Evolutionary conservation across 805 yeast species (phyloP).

Genomic region (Yarrowia yakushimensis): DNA sequence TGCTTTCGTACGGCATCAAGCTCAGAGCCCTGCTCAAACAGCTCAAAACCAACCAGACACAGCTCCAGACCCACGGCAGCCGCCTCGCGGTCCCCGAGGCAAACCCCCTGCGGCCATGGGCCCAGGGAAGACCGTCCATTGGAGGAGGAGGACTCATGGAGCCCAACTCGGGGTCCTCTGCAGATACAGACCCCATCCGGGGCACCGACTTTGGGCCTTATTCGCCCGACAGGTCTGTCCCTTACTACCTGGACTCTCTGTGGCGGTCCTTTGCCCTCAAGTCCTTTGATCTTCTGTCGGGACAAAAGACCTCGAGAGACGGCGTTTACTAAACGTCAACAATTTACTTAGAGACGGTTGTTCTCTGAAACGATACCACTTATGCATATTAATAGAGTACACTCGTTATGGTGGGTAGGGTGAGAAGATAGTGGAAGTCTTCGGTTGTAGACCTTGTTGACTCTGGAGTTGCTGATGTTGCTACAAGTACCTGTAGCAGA

Average conservation of each 20-base stretch:
- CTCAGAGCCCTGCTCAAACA: slow-evolving; percentile 16
- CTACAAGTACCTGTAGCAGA: too few relatives aligned
- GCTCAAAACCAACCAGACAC: slow-evolving; percentile 23
- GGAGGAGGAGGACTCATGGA: slow-evolving; percentile 6
- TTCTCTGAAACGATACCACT: background rate
- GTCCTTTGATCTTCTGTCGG: slow-evolving; percentile 4
- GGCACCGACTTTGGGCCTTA: slow-evolving; percentile 21
- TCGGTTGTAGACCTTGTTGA: too few relatives aligned
- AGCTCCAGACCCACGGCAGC: slow-evolving; percentile 9
- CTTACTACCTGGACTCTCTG: slow-evolving; percentile 21
- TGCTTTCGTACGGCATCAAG: slow-evolving; percentile 46
- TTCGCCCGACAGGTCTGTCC: slow-evolving; percentile 17
- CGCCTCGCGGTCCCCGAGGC: slow-evolving; percentile 19
- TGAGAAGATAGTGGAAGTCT: too few relatives aligned
- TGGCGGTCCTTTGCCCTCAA: slow-evolving; percentile 18
- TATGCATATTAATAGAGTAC: slow-evolving; percentile 10
- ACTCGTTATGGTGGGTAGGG: background rate
- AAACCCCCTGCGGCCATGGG: slow-evolving; percentile 17
- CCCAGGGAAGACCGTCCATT: slow-evolving; percentile 1
- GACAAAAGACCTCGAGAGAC: background rate
- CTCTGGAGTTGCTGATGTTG: too few relatives aligned
- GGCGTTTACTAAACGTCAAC: slow-evolving; percentile 17
- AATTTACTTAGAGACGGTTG: too few relatives aligned
- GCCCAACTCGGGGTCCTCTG: background rate
- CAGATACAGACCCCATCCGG: background rate